Percentiles rank a stretch among this genome's conserved stretches.
phyloP scores from a whole-genome alignment of 2,329 filamentous ascomycete species.

The Didymella pomorum region DNA sequence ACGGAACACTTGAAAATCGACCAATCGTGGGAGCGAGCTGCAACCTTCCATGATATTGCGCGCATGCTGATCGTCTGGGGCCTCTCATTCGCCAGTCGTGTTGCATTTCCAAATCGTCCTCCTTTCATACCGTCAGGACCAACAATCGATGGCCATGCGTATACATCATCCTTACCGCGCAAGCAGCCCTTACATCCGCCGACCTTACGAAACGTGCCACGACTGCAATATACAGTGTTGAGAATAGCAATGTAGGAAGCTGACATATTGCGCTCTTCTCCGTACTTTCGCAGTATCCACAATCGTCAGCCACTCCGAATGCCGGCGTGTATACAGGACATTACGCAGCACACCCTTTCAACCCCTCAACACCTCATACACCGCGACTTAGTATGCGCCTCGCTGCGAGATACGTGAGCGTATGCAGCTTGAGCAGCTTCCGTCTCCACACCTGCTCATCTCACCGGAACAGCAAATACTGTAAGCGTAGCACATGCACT shows the following conservation, averaged over 20 bases:
- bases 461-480: slow-evolving; percentile 5
- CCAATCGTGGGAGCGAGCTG: not conserved
- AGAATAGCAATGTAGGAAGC: no score
- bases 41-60: not conserved
- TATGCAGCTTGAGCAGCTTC: not conserved
- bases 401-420: not conserved
- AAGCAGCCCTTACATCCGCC: not conserved
- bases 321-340: slow-evolving; percentile 1
- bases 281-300: not conserved
- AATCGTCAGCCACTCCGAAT: not conserved
- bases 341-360: slow-evolving; percentile 6
- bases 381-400: not conserved
- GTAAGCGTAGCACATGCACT: not conserved
- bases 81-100: not conserved
- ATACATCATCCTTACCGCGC: not conserved
- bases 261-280: slow-evolving; percentile 12
- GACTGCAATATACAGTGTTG: not conserved
- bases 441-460: slow-evolving; percentile 1
- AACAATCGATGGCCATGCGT: no score
- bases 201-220: slow-evolving; percentile 2
- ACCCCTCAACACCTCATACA: not conserved
- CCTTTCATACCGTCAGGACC: no score
- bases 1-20: no score
- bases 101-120: no score
- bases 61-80: not conserved